Percentiles rank a stretch among this genome's conserved stretches.
Evolutionary conservation across 805 yeast species (phyloP).

Genomic region (Kodamaea restingae): DNA sequence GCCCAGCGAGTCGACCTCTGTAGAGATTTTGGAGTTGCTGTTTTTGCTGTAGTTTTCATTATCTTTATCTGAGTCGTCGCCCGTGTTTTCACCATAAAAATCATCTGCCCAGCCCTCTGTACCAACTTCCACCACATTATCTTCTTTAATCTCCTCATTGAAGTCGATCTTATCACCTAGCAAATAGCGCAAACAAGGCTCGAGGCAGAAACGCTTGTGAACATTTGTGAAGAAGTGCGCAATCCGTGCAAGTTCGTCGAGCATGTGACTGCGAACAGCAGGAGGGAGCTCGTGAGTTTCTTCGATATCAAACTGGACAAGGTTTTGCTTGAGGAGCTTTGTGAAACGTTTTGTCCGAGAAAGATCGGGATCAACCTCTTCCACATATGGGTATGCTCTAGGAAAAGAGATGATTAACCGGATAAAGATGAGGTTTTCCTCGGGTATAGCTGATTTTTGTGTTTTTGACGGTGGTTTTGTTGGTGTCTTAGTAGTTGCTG

Average conservation of each 20-base stretch:
- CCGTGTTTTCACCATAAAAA: not conserved
- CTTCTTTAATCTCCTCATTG: slow-evolving; percentile 32
- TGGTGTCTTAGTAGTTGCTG: not conserved
- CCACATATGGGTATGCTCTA: slow-evolving; percentile 59
- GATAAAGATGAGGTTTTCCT: slow-evolving; percentile 52
- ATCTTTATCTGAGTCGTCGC: not conserved
- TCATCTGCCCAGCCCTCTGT: slow-evolving; percentile 1
- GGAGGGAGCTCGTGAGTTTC: slow-evolving; percentile 67
- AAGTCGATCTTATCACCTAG: slow-evolving; percentile 71
- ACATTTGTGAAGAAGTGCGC: slow-evolving; percentile 51
- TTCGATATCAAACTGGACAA: slow-evolving; percentile 57
- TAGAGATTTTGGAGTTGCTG: slow-evolving; percentile 18
- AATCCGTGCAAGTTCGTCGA: slow-evolving; percentile 50
- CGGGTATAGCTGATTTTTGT: slow-evolving; percentile 15
- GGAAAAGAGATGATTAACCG: slow-evolving; percentile 73
- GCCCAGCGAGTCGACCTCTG: slow-evolving; percentile 18
- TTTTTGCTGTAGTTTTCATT: too few species aligned
- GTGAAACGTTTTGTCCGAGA: slow-evolving; percentile 14
- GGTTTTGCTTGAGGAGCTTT: slow-evolving; percentile 19
- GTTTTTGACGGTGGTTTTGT: not conserved
- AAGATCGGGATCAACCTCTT: slow-evolving; percentile 33
- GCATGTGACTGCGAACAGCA: slow-evolving; percentile 48
- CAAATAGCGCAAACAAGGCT: slow-evolving; percentile 69
- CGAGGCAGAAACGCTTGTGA: slow-evolving; percentile 65
- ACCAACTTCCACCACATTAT: not conserved